These are phyloP conservation scores for Micractinium conductrix DNA, from an alignment of 139 green algal genomes.

Conservation along the genomic window DNA sequence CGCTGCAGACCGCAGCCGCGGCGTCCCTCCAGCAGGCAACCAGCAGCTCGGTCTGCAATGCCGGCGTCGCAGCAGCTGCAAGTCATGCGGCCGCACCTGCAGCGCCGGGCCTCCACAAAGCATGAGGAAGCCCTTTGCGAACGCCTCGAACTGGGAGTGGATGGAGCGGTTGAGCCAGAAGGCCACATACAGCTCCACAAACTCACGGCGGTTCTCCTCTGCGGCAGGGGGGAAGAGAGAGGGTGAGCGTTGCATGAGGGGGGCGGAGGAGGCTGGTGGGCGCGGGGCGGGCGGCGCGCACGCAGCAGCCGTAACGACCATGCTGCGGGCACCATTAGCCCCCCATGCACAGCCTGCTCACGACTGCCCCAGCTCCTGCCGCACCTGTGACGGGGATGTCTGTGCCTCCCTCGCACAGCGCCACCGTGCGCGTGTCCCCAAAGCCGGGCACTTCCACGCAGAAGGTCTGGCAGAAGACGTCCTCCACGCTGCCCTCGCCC, in stretches of 20 bases:
- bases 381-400: slow-evolving; percentile 72
- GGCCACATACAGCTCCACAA: slow-evolving; percentile 83
- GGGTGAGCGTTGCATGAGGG: not conserved
- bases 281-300: too few species aligned
- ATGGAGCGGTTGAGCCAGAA: slow-evolving; percentile 78
- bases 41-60: not conserved
- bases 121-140: slow-evolving; percentile 85
- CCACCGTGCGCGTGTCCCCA: slow-evolving; percentile 63
- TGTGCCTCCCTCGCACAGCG: slow-evolving; percentile 68
- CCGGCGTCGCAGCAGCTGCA: not conserved
- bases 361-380: too few species aligned
- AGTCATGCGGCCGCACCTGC: not conserved
- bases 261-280: too few species aligned
- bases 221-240: not conserved
- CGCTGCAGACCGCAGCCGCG: too few species aligned
- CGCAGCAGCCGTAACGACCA: not conserved
- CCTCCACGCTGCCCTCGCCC: slow-evolving; percentile 67
- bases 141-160: slow-evolving; percentile 82
- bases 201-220: slow-evolving; percentile 88
- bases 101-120: slow-evolving; percentile 83
- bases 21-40: not conserved
- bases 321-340: too few species aligned
- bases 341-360: too few species aligned
- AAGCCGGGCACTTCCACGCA: slow-evolving; percentile 74
- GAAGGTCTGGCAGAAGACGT: slow-evolving; percentile 89